A percentile compares a stretch with the other conserved stretches of the same genome.
Evolutionary conservation across 2,329 filamentous ascomycete genomes (phyloP).

Genomic region (Nigrograna mackinnonii): DNA sequence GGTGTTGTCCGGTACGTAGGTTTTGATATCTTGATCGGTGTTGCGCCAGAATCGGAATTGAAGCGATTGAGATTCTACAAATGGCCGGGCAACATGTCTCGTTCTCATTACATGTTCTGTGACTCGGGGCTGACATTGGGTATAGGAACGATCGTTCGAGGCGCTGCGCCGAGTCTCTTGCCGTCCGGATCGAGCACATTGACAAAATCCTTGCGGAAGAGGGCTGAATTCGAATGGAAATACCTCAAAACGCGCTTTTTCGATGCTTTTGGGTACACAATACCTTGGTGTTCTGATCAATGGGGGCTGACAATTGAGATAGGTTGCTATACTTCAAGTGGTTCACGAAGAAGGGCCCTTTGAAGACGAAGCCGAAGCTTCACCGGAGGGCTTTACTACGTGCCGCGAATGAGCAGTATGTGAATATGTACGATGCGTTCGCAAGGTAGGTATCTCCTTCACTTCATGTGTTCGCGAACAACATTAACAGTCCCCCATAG

Average conservation of each 20-base stretch:
- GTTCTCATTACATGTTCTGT: too few species aligned
- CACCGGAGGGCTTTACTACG: conserved; percentile 6
- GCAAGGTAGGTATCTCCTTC: conserved; percentile 44
- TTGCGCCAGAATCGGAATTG: too few species aligned
- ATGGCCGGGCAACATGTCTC: too few species aligned
- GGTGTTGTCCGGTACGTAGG: too few species aligned
- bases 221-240: conserved; percentile 15
- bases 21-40: too few species aligned
- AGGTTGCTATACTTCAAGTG: conserved; percentile 1
- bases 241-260: conserved; percentile 6
- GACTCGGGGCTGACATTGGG: not conserved
- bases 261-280: too few species aligned
- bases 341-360: too few species aligned
- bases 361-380: not conserved
- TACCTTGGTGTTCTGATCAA: too few species aligned
- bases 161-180: not conserved
- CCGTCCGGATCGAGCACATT: not conserved
- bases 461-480: not conserved
- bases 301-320: too few species aligned
- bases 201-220: conserved; percentile 1
- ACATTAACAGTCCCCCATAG: conserved; percentile 8
- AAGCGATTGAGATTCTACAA: too few species aligned
- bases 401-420: conserved; percentile 62
- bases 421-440: conserved; percentile 63
- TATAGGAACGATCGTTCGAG: conserved; percentile 16